Percentiles rank a stretch among this genome's conserved stretches.
Evolutionary conservation across 176 grass and related monocot genomes (phyloP).

Genomic region (Triticum timopheevii): DNA sequence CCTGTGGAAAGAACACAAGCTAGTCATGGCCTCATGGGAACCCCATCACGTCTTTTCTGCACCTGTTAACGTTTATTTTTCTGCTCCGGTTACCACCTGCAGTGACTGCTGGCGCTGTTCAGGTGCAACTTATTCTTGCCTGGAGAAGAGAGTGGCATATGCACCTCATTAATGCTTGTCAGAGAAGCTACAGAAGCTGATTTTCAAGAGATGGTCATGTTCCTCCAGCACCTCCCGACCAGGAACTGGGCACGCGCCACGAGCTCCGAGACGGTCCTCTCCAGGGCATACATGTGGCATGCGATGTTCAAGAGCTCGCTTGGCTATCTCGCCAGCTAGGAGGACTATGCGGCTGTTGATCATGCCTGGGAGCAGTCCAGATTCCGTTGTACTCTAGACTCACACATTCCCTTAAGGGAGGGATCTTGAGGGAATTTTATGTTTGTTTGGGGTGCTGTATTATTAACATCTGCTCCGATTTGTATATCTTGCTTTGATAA

Average conservation of each 20-base stretch:
- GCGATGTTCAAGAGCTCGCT: constrained; percentile 90
- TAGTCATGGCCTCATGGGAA: background rate
- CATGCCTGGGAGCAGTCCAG: background rate
- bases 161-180: constrained; percentile 18
- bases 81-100: background rate
- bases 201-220: constrained; percentile 95
- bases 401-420: background rate
- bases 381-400: background rate
- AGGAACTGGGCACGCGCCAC: constrained; percentile 71
- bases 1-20: background rate
- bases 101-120: background rate
- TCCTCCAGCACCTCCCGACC: constrained; percentile 83
- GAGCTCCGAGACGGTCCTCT: constrained; percentile 88
- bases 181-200: constrained; percentile 78
- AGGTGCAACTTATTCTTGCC: background rate
- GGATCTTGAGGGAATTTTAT: background rate
- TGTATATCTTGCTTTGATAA: background rate
- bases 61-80: background rate
- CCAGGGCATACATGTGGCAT: constrained; percentile 95
- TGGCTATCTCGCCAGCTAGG: constrained; percentile 69
- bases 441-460: background rate
- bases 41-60: background rate
- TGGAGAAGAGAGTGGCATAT: background rate
- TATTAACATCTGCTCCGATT: background rate
- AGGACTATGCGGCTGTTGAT: background rate